Evolutionary conservation across 1,284 basidiomycete species (phyloP).

Genomic region (Trichosporon sp.): DNA sequence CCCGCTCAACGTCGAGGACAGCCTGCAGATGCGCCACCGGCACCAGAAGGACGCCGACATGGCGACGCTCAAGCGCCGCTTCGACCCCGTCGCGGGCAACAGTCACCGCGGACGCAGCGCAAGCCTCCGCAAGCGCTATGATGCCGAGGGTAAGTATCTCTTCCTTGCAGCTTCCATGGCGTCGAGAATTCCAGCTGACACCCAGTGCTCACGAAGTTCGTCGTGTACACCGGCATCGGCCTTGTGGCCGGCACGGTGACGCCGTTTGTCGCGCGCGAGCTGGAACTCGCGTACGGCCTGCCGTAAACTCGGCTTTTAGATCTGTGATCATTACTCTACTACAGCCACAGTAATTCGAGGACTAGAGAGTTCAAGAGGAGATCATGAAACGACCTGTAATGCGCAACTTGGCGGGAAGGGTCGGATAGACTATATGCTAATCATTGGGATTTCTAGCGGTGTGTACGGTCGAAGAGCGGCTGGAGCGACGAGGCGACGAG

Average conservation of each 20-base stretch:
- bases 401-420: not conserved
- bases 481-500: too few species aligned
- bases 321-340: not conserved
- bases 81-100: conserved; percentile 27
- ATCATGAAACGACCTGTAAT: not conserved
- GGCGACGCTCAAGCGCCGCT: conserved; percentile 13
- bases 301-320: not conserved
- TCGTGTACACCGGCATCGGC: conserved; percentile 85
- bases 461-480: not conserved
- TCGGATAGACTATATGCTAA: conserved; percentile 3
- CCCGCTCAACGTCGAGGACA: conserved; percentile 20
- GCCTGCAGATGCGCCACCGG: conserved; percentile 10
- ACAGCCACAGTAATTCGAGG: not conserved
- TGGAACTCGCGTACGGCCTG: conserved; percentile 17
- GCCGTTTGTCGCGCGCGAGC: conserved; percentile 54
- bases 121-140: conserved; percentile 46
- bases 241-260: conserved; percentile 66
- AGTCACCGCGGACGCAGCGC: conserved; percentile 4
- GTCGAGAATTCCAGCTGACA: not conserved
- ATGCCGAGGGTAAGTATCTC: conserved; percentile 71
- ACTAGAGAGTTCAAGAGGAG: not conserved
- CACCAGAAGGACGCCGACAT: conserved; percentile 1
- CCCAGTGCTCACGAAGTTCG: conserved; percentile 82
- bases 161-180: too few species aligned
- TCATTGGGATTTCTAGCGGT: not conserved